Conservation (phyloP, 805 yeast genomes). For the Saccharomyces mikatae region DNA sequence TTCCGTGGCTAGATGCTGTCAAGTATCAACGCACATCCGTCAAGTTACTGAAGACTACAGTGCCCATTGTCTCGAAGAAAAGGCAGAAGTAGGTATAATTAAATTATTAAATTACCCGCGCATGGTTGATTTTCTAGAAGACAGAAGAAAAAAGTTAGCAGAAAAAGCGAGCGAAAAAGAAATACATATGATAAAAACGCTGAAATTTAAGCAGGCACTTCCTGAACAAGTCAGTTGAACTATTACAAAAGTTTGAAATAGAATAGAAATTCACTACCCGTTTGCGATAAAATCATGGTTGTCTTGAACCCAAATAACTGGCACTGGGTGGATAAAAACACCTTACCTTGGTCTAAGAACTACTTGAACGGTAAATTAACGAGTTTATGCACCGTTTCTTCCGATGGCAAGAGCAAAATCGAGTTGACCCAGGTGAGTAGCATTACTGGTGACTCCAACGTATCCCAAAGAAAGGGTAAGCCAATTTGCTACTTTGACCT, state of each 20-base stretch:
- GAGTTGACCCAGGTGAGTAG: constrained; percentile 35
- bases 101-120: not conserved
- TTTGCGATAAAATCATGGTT: constrained; percentile 36
- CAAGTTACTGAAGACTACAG: constrained; percentile 17
- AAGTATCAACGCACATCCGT: constrained; percentile 13
- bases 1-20: constrained; percentile 24
- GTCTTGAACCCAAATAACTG: constrained; percentile 68
- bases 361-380: constrained; percentile 39
- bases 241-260: not conserved
- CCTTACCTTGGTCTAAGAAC: constrained; percentile 53
- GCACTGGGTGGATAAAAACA: constrained; percentile 70
- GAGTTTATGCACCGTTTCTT: constrained; percentile 11
- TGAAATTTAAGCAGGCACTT: not conserved
- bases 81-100: not conserved
- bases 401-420: constrained; percentile 19
- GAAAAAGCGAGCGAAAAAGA: not conserved
- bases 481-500: constrained; percentile 69
- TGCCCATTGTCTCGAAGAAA: constrained; percentile 10
- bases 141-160: not conserved
- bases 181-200: not conserved
- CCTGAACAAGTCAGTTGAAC: not conserved
- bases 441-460: constrained; percentile 69
- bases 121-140: not conserved
- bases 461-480: constrained; percentile 76
- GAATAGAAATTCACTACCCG: not conserved